phyloP scores from a whole-genome alignment of 495 filamentous ascomycete genomes.

The Aspergillus carlsbadensis region DNA sequence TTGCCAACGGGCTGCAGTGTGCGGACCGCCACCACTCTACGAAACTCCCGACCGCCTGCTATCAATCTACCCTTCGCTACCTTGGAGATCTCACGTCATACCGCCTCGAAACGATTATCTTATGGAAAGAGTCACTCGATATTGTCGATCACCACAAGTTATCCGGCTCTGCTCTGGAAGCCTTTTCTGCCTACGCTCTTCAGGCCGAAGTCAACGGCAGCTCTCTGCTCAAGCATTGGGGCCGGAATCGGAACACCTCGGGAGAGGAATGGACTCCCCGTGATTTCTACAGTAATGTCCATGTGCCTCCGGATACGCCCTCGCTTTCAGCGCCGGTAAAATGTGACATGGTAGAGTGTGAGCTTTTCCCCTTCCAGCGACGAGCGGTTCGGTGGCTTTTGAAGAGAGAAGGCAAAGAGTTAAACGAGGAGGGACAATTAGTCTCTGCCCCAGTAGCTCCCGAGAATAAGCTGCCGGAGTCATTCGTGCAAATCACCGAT shows the following conservation, averaged over 20 bases:
- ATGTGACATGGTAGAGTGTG: slow-evolving; percentile 42
- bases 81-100: slow-evolving; percentile 20
- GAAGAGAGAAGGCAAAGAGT: slow-evolving; percentile 52
- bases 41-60: slow-evolving; percentile 27
- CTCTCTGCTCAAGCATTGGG: not conserved
- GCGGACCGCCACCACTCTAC: slow-evolving; percentile 26
- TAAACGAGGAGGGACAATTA: slow-evolving; percentile 32
- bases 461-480: slow-evolving; percentile 27
- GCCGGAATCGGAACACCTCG: not conserved
- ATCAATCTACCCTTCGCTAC: slow-evolving; percentile 31
- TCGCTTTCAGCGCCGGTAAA: slow-evolving; percentile 40
- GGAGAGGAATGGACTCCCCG: slow-evolving; percentile 43
- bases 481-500: slow-evolving; percentile 41
- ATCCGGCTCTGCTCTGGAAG: slow-evolving; percentile 18
- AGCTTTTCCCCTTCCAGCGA: slow-evolving; percentile 70
- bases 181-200: slow-evolving; percentile 33
- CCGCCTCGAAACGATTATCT: slow-evolving; percentile 27
- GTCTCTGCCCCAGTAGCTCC: slow-evolving; percentile 14
- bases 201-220: slow-evolving; percentile 22
- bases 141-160: slow-evolving; percentile 23
- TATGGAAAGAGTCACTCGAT: slow-evolving; percentile 44
- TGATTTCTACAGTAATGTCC: slow-evolving; percentile 66
- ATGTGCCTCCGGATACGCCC: slow-evolving; percentile 50
- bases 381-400: slow-evolving; percentile 72
- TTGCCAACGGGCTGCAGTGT: slow-evolving; percentile 20